Conservation (phyloP, 768 basidiomycete species). For the Pleurotus salmoneostramineus region DNA sequence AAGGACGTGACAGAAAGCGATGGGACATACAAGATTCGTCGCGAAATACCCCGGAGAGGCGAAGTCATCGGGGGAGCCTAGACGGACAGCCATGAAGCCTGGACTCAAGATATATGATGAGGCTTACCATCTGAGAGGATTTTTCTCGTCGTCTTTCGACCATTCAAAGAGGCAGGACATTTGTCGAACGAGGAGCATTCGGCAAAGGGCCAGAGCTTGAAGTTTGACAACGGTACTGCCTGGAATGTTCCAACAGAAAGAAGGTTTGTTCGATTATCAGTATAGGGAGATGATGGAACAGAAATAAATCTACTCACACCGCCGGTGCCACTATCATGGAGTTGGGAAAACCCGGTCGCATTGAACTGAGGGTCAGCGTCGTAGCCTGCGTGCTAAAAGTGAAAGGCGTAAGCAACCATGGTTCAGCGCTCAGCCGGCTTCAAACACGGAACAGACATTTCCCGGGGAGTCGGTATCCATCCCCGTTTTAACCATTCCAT, state of each 20-base stretch:
- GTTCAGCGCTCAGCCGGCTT: too few relatives aligned
- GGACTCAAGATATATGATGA: not conserved
- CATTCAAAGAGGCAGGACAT: conserved; percentile 43
- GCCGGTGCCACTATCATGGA: conserved; percentile 62
- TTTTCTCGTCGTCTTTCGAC: conserved; percentile 45
- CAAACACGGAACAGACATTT: conserved; percentile 34
- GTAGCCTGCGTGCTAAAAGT: conserved; percentile 41
- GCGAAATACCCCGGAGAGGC: conserved; percentile 68
- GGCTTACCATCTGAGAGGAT: conserved; percentile 42
- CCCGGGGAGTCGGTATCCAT: conserved; percentile 66
- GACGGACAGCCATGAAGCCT: not conserved
- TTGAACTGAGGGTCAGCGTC: conserved; percentile 37
- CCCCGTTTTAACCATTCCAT: conserved; percentile 68
- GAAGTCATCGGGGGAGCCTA: conserved; percentile 56
- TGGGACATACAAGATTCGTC: conserved; percentile 43
- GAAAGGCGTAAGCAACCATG: not conserved
- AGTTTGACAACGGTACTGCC: conserved; percentile 54
- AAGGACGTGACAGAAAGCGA: not conserved
- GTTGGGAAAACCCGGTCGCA: conserved; percentile 57
- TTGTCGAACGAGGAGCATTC: conserved; percentile 49
- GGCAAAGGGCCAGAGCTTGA: conserved; percentile 55
- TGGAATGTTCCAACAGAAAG: conserved; percentile 14
- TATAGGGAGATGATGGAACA: not conserved
- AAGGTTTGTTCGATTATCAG: not conserved
- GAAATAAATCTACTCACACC: conserved; percentile 32